Conservation (phyloP, 2,329 filamentous ascomycete genomes). For the Simplicillium sp. region DNA sequence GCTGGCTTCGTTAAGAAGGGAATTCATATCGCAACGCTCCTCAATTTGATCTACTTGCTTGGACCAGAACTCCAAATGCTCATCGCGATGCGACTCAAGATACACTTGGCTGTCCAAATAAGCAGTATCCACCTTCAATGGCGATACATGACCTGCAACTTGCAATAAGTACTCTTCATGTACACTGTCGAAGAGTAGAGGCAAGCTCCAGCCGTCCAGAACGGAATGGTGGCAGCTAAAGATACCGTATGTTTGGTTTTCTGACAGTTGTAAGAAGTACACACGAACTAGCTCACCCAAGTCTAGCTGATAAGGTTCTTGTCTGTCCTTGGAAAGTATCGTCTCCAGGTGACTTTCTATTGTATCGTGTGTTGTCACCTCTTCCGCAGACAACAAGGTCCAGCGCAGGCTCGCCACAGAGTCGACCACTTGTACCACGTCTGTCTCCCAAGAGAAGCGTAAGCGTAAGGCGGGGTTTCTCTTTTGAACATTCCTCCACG, state of each 20-base stretch:
- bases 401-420: too few relatives aligned
- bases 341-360: too few relatives aligned
- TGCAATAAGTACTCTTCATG: background rate
- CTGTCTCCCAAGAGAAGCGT: too few relatives aligned
- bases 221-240: conserved; percentile 1
- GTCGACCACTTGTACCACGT: background rate
- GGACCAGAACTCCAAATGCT: conserved; percentile 1
- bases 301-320: too few relatives aligned
- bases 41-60: background rate
- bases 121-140: background rate
- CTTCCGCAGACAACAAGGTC: too few relatives aligned
- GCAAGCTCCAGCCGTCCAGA: conserved; percentile 2
- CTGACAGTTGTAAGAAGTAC: too few relatives aligned
- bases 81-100: background rate
- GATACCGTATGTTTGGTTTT: background rate
- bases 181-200: background rate
- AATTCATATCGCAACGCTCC: conserved; percentile 1
- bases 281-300: too few relatives aligned
- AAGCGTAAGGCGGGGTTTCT: too few relatives aligned
- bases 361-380: too few relatives aligned
- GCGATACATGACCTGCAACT: too few relatives aligned
- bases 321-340: too few relatives aligned
- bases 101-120: background rate
- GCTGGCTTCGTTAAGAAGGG: conserved; percentile 1
- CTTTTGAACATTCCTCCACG: too few relatives aligned